Evolutionary conservation across 148 eudicot species (phyloP).

Genomic region (Chenopodium formosanum): DNA sequence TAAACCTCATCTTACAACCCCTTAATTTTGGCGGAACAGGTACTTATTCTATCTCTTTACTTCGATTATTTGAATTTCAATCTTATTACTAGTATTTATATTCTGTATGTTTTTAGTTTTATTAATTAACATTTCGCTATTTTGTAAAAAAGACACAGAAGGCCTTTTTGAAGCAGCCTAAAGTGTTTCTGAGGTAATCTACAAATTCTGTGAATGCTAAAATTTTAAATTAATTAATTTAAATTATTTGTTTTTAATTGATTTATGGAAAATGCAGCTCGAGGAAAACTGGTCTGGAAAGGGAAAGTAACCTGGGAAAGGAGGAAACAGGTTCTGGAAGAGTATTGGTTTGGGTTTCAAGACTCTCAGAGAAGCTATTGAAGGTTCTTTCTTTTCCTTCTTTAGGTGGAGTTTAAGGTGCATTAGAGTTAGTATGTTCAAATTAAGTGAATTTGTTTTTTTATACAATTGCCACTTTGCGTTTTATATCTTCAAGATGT

Average conservation of each 20-base stretch:
- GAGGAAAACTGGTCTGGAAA: conserved; percentile 42
- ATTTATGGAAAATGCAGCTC: conserved; percentile 24
- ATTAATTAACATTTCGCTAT: neutral
- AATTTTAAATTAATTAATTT: too few species aligned
- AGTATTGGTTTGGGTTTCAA: conserved; percentile 54
- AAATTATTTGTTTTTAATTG: neutral
- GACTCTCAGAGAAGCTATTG: conserved; percentile 52
- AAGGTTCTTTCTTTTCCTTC: conserved; percentile 29
- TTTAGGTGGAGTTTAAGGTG: too few species aligned
- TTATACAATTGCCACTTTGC: too few species aligned
- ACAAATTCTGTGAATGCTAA: too few species aligned
- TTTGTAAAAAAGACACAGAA: conserved; percentile 37
- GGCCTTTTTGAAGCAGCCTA: conserved; percentile 50
- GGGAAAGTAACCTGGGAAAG: conserved; percentile 64
- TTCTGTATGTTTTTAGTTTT: neutral
- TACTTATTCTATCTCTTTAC: neutral
- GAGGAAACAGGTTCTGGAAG: conserved; percentile 17
- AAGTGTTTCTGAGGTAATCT: conserved; percentile 41
- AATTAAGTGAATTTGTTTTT: too few species aligned
- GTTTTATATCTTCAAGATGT: too few species aligned
- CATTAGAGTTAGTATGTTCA: neutral
- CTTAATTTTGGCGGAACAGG: conserved; percentile 49
- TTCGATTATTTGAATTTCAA: neutral
- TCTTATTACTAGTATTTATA: neutral
- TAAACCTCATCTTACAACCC: conserved; percentile 7